Conservation (phyloP, 208 protist genomes). For the Crithidia fasciculata region DNA sequence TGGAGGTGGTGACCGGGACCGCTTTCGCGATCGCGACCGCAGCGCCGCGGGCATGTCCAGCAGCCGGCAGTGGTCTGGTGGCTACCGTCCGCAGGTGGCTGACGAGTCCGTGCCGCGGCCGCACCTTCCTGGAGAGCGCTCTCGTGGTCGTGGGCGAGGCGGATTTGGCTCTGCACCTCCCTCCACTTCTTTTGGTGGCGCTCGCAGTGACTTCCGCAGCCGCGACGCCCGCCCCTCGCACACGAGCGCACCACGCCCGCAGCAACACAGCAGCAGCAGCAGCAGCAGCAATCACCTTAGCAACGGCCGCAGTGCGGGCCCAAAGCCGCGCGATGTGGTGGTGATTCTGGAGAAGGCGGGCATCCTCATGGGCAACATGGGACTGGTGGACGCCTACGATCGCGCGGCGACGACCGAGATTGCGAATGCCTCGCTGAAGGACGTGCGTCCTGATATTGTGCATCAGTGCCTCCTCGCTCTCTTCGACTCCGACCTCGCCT, state of each 20-base stretch:
- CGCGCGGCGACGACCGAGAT: slow-evolving; percentile 81
- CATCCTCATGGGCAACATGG: slow-evolving; percentile 73
- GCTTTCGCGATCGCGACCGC: slow-evolving; percentile 35
- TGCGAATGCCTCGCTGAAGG: slow-evolving; percentile 70
- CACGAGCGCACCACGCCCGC: neutral
- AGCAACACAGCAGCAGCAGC: slow-evolving; percentile 11
- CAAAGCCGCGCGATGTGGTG: slow-evolving; percentile 67
- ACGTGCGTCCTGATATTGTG: slow-evolving; percentile 90
- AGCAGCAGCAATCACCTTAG: slow-evolving; percentile 4
- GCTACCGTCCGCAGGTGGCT: slow-evolving; percentile 58
- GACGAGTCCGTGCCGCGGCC: slow-evolving; percentile 50
- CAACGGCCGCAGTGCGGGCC: neutral
- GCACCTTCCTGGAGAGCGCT: slow-evolving; percentile 27
- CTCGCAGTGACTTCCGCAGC: neutral
- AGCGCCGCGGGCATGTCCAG: slow-evolving; percentile 40
- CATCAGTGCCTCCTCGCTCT: slow-evolving; percentile 93
- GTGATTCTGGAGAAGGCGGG: slow-evolving; percentile 90
- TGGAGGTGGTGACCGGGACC: slow-evolving; percentile 13
- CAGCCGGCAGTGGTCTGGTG: slow-evolving; percentile 34
- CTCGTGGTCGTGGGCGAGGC: slow-evolving; percentile 10
- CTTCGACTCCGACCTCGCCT: slow-evolving; percentile 86
- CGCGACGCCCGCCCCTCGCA: slow-evolving; percentile 3
- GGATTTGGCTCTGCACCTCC: slow-evolving; percentile 1
- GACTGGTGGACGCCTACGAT: slow-evolving; percentile 86
- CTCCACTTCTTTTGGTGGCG: neutral